phyloP scores from a whole-genome alignment of 2,329 filamentous ascomycete genomes.

The Pyrenochaeta sp. region DNA sequence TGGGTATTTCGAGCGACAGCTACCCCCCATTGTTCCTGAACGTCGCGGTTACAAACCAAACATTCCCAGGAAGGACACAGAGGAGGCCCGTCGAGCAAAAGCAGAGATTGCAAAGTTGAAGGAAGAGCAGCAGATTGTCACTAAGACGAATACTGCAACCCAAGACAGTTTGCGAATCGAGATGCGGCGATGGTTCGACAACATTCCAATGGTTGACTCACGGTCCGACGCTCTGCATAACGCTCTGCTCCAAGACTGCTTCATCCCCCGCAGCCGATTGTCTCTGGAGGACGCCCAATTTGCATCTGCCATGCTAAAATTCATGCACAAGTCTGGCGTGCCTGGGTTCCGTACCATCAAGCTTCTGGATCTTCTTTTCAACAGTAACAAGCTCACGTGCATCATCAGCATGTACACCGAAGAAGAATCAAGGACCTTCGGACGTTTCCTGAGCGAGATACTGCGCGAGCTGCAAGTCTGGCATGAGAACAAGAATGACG shows the following conservation, averaged over 20 bases:
- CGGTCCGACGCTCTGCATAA: slow-evolving; percentile 71
- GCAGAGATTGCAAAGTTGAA: slow-evolving; percentile 70
- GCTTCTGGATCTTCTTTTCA: slow-evolving; percentile 84
- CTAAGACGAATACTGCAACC: slow-evolving; percentile 57
- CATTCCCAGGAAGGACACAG: slow-evolving; percentile 60
- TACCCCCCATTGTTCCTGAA: slow-evolving; percentile 61
- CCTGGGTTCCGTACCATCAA: slow-evolving; percentile 88
- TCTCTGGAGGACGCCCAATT: slow-evolving; percentile 90
- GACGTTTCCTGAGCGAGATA: slow-evolving; percentile 84
- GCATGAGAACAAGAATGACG: slow-evolving; percentile 76
- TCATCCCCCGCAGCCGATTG: slow-evolving; percentile 85
- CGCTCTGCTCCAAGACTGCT: slow-evolving; percentile 85
- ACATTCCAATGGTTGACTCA: slow-evolving; percentile 66
- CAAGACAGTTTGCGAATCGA: slow-evolving; percentile 74
- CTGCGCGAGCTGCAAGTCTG: slow-evolving; percentile 82
- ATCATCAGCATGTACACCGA: slow-evolving; percentile 91
- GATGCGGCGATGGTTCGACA: slow-evolving; percentile 80
- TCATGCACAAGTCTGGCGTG: slow-evolving; percentile 83
- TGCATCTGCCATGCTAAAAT: slow-evolving; percentile 84
- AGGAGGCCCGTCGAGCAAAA: slow-evolving; percentile 74
- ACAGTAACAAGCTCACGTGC: slow-evolving; percentile 78
- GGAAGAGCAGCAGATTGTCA: slow-evolving; percentile 63
- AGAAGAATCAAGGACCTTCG: slow-evolving; percentile 91
- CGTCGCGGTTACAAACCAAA: slow-evolving; percentile 67
- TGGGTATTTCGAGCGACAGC: slow-evolving; percentile 47